Base-by-base conservation (phyloP, 1,284 basidiomycete species). In the Ceratobasidium sp. region DNA sequence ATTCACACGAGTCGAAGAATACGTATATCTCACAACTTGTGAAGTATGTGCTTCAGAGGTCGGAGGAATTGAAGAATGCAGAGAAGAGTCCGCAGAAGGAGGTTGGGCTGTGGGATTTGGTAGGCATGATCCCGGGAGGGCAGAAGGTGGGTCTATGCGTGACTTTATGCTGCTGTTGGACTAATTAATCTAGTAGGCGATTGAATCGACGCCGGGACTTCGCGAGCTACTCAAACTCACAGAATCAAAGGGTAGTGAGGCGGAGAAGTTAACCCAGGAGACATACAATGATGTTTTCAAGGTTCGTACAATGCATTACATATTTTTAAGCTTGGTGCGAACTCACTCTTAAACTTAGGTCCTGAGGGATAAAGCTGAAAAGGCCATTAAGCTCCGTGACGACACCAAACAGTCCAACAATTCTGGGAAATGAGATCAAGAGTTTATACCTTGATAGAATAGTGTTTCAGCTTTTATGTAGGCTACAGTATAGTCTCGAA, bases 351-450 rank as follows among this genome's bases (percentile, higher is more conserved):
- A n/a, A n/a, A n/a, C n/a, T n/a, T 80, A 79, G 72, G 80, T 83
- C 21, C 73, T 82, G 38, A 78, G 81, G 72, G 79, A 81, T 73
- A 83, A 82, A 77, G 78, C 77, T 23, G 75, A 79, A 63, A 80
- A 81, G 75, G 81, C 82, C 9, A 80, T 80, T 75, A 74, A 80
- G 75, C 73, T 82, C 8, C 76, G 73, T 28, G 78, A 79, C 9
- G 80, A 80, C 23, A 74, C 76, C n/a, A 78, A 79, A 67, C 14
- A 61, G 35, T 32, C 62, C 14, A 61, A 32, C 35, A n/a, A n/a
- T n/a, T n/a, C n/a, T n/a, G n/a, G n/a, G n/a, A n/a, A n/a, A n/a
- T n/a, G n/a, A n/a, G n/a, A n/a, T n/a, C n/a, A n/a, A n/a, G n/a
- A n/a, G n/a, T n/a, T n/a, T n/a, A n/a, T n/a, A n/a, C n/a, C n/a